These are phyloP conservation scores for Benincasa hispida DNA, from an alignment of 306 rosid genomes.

Conservation along the genomic window DNA sequence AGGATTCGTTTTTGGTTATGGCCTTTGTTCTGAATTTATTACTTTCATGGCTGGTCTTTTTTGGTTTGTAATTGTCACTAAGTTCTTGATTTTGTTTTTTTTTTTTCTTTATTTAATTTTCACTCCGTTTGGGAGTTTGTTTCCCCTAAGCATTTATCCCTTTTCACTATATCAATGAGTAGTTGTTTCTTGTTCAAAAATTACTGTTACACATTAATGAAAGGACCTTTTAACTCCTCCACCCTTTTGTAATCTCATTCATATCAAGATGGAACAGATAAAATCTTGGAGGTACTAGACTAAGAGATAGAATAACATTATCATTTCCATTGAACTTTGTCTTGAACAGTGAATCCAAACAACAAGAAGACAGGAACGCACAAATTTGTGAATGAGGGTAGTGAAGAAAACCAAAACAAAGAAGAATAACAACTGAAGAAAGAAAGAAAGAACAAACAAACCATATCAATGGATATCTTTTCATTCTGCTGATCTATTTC, in stretches of 20 bases:
- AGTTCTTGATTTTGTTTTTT: too few relatives aligned
- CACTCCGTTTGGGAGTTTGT: too few relatives aligned
- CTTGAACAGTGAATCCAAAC: background rate
- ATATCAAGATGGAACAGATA: background rate
- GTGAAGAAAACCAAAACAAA: background rate
- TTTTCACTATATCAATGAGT: too few relatives aligned
- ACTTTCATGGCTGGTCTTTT: too few relatives aligned
- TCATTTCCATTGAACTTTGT: background rate
- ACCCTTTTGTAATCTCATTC: background rate
- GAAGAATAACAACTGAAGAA: background rate
- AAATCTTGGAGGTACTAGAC: background rate
- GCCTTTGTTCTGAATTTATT: too few relatives aligned
- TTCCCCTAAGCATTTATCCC: too few relatives aligned
- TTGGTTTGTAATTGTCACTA: too few relatives aligned
- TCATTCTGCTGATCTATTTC: constrained; percentile 18
- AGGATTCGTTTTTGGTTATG: too few relatives aligned
- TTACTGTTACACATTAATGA: background rate
- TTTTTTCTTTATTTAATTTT: too few relatives aligned
- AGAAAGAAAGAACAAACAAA: constrained; percentile 15
- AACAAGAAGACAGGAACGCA: background rate
- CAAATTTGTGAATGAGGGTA: background rate
- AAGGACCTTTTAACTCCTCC: background rate
- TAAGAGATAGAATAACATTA: background rate
- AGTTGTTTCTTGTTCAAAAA: background rate
- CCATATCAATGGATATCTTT: constrained; percentile 29